Evolutionary conservation across 2,329 filamentous ascomycete species (phyloP), one percentile per base, ranked within the genome.

Genomic region (Tolypocladium inflatum): DNA sequence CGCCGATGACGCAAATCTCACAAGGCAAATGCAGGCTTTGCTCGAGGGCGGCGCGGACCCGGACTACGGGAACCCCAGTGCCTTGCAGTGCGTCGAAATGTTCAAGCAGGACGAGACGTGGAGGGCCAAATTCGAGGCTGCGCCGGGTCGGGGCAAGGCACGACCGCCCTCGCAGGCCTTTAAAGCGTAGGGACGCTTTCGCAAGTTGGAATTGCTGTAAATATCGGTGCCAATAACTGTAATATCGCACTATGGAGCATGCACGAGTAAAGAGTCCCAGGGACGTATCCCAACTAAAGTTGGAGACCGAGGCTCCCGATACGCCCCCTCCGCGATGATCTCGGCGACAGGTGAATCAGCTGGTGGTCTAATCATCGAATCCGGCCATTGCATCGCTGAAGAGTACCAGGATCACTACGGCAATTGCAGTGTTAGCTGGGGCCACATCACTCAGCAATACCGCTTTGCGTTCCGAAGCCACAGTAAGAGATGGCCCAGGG

Each of bases 11-110:
- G n/a, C 2, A n/a, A n/a, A n/a, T 35, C 48, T 51, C 26, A 51
- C 30, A 3, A 35, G 8, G 4, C 43, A 26, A 7, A 35, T n/a
- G 26, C 41, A 80, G 76, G 75, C 67, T 1, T 68, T 83, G 11
- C 64, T 84, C 2, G 74, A 77, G 56, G 79, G 79, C 0, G 79
- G 79, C 2, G 81, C 80, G 3, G 81, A 84, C 64, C 80, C 81
- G 1, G 78, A 81, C 1, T 70, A 77, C 58, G 81, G 81, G 1
- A 67, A 70, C 2, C 80, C 80, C 1, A 79, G 74, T 42, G 79
- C 81, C 0, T 64, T 77, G 52, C 71, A 78, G 57, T 80, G 79
- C 33, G 67, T 83, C 19, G 65, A 68, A 3, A 74, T 82, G 69
- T 83, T 84, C 63, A 78, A 78, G 57, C 79, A 81, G 62, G 75